These are phyloP conservation scores for Strobilomyces confusus DNA, from an alignment of 768 basidiomycete species.

Conservation along the genomic window DNA sequence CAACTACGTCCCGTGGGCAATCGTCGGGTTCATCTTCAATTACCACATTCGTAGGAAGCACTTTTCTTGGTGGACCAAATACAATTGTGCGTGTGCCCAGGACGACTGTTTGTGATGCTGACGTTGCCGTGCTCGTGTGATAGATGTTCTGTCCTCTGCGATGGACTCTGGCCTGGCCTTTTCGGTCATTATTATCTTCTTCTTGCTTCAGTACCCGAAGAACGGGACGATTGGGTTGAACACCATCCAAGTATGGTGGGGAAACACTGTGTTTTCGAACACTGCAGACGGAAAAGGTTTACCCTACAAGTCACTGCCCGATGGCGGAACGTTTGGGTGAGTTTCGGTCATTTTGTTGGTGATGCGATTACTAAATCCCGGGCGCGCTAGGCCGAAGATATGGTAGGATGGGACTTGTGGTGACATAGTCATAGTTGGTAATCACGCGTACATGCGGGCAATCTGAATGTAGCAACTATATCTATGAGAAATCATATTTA, in stretches of 20 bases:
- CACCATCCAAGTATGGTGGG: slow-evolving; percentile 66
- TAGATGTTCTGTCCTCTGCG: slow-evolving; percentile 67
- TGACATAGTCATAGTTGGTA: neutral
- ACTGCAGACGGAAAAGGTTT: slow-evolving; percentile 17
- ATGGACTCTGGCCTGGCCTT: slow-evolving; percentile 68
- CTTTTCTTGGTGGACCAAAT: slow-evolving; percentile 69
- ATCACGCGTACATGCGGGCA: neutral
- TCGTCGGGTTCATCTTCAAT: slow-evolving; percentile 65
- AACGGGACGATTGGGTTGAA: slow-evolving; percentile 55
- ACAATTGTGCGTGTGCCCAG: slow-evolving; percentile 30
- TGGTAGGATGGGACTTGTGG: neutral
- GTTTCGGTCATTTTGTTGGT: neutral
- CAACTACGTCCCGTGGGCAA: slow-evolving; percentile 66
- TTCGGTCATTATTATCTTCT: slow-evolving; percentile 52
- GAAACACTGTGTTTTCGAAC: slow-evolving; percentile 44
- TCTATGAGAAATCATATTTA: no score
- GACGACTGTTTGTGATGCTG: slow-evolving; percentile 13
- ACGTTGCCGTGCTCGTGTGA: neutral
- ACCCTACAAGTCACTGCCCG: slow-evolving; percentile 10
- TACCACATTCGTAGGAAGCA: slow-evolving; percentile 55
- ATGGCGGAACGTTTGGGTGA: slow-evolving; percentile 27
- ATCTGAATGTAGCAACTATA: neutral
- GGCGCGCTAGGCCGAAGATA: slow-evolving; percentile 4
- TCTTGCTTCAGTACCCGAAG: slow-evolving; percentile 59
- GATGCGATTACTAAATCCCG: neutral